Evolutionary conservation across 83 land plant genomes (phyloP).

Genomic region (Picea mariana): DNA sequence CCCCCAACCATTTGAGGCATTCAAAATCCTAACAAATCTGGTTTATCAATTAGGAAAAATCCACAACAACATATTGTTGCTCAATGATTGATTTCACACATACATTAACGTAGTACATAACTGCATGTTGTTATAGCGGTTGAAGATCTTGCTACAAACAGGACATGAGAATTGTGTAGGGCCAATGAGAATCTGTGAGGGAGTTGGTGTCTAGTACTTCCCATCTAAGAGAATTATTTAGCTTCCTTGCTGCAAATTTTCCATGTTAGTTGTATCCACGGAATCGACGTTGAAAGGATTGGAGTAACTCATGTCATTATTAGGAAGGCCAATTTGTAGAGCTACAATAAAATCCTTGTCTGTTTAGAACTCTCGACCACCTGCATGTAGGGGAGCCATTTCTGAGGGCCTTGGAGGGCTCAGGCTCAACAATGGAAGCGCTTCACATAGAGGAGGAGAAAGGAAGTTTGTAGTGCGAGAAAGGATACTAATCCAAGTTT

Average conservation of each 20-base stretch:
- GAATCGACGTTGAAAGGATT: background rate
- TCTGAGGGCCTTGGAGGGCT: slow-evolving; percentile 34
- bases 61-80: no score
- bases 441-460: slow-evolving; percentile 67
- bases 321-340: slow-evolving; percentile 39
- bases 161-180: slow-evolving; percentile 84
- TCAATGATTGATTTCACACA: no score
- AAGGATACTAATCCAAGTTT: background rate
- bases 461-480: background rate
- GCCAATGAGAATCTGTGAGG: slow-evolving; percentile 79
- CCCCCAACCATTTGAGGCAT: no score
- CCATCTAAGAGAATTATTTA: slow-evolving; percentile 35
- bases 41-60: no score
- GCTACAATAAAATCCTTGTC: slow-evolving; percentile 28
- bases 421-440: slow-evolving; percentile 60
- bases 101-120: slow-evolving; percentile 21
- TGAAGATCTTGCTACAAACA: slow-evolving; percentile 79
- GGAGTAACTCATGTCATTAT: background rate
- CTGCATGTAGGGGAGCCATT: background rate
- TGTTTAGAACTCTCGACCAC: slow-evolving; percentile 15
- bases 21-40: no score
- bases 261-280: background rate
- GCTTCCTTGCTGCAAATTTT: slow-evolving; percentile 16
- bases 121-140: slow-evolving; percentile 88
- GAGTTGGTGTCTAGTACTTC: slow-evolving; percentile 83